These are phyloP conservation scores for Neurospora sp. DNA, from an alignment of 495 filamentous ascomycete species.

Conservation along the genomic window DNA sequence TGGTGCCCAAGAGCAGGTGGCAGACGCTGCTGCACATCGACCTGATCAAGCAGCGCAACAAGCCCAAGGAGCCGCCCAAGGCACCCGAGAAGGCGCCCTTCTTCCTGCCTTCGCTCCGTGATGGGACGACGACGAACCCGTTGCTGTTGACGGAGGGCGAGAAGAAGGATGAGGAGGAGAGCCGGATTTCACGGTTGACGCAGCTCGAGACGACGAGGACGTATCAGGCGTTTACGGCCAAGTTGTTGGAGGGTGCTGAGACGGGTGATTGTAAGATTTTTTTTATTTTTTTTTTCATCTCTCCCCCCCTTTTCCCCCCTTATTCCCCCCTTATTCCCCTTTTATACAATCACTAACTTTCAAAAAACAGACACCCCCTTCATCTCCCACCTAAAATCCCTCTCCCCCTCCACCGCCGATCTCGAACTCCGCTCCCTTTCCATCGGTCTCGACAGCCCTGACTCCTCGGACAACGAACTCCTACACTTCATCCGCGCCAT, in stretches of 20 bases:
- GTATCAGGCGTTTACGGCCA: slow-evolving; percentile 48
- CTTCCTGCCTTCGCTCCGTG: slow-evolving; percentile 69
- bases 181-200: slow-evolving; percentile 25
- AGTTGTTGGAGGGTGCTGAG: slow-evolving; percentile 40
- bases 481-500: slow-evolving; percentile 65
- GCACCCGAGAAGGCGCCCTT: slow-evolving; percentile 91
- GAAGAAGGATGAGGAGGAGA: slow-evolving; percentile 1
- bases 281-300: background rate
- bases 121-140: slow-evolving; percentile 6
- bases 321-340: no score
- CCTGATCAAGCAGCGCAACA: slow-evolving; percentile 84
- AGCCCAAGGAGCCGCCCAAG: slow-evolving; percentile 85
- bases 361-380: slow-evolving; percentile 41
- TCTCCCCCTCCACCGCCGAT: slow-evolving; percentile 74
- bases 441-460: no score
- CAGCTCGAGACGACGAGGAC: slow-evolving; percentile 28
- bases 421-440: slow-evolving; percentile 73
- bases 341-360: no score
- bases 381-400: slow-evolving; percentile 63
- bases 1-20: slow-evolving; percentile 85
- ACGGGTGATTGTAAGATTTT: slow-evolving; percentile 40
- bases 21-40: slow-evolving; percentile 88
- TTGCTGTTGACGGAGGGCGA: slow-evolving; percentile 16
- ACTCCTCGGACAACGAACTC: slow-evolving; percentile 28
- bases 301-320: background rate